Percentiles rank a stretch among this genome's conserved stretches.
Conservation (phyloP, 2,329 filamentous ascomycete species). For the Lomentospora prolificans region DNA sequence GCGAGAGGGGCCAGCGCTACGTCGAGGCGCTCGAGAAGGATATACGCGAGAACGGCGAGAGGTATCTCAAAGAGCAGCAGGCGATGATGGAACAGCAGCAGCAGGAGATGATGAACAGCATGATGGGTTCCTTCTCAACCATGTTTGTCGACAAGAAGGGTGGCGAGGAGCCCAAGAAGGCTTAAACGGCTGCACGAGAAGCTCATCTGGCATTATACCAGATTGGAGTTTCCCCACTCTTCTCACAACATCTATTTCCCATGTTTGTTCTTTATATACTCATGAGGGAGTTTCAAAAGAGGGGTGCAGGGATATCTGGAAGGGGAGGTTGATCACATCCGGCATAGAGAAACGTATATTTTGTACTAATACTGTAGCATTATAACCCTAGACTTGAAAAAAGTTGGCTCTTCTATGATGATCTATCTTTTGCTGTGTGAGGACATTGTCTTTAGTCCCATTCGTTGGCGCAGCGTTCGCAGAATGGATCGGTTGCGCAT, state of each 20-base stretch:
- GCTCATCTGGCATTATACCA: too few species aligned
- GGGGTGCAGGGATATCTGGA: conserved; percentile 1
- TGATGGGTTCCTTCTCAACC: conserved; percentile 68
- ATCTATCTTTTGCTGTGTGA: background rate
- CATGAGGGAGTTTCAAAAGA: background rate
- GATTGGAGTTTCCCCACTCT: background rate
- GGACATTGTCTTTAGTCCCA: background rate
- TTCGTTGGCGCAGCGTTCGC: conserved; percentile 1
- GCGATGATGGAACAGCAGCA: conserved; percentile 79
- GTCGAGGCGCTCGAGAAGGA: conserved; percentile 85
- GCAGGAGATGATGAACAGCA: conserved; percentile 83
- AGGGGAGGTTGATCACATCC: background rate
- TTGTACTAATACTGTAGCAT: conserved; percentile 9
- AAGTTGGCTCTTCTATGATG: background rate
- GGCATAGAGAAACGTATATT: conserved; percentile 5
- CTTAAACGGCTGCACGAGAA: too few species aligned
- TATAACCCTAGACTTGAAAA: conserved; percentile 2
- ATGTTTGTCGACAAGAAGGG: conserved; percentile 30
- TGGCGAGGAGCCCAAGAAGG: background rate
- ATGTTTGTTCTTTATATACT: background rate
- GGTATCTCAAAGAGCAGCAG: conserved; percentile 92
- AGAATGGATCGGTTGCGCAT: conserved; percentile 4
- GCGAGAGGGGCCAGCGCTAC: conserved; percentile 81
- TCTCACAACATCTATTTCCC: background rate
- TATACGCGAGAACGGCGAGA: conserved; percentile 86